These are phyloP conservation scores for Lentinus brumalis DNA, from an alignment of 768 basidiomycete species.

Conservation along the genomic window DNA sequence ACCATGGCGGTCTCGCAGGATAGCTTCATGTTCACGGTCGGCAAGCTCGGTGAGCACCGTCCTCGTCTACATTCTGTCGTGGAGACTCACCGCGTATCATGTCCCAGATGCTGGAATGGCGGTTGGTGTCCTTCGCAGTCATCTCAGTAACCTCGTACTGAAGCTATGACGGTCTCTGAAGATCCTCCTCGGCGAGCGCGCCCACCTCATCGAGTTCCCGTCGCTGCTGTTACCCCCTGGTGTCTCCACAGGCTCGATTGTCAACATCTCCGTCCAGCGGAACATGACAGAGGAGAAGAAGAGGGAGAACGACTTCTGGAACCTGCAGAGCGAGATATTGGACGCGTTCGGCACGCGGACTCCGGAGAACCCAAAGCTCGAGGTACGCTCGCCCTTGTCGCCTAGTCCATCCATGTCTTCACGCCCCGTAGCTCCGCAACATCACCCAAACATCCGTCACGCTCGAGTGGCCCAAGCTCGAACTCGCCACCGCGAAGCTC, in stretches of 20 bases:
- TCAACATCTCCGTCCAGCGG: slow-evolving; percentile 93
- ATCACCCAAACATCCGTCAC: slow-evolving; percentile 97
- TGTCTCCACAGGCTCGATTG: slow-evolving; percentile 90
- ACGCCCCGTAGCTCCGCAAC: slow-evolving; percentile 68
- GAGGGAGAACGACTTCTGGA: slow-evolving; percentile 81
- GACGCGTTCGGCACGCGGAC: slow-evolving; percentile 66
- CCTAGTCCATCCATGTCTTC: background rate
- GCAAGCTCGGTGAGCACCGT: slow-evolving; percentile 78
- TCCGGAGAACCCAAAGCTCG: slow-evolving; percentile 74
- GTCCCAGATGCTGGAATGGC: slow-evolving; percentile 89
- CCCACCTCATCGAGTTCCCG: slow-evolving; percentile 97
- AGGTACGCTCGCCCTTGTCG: slow-evolving; percentile 45
- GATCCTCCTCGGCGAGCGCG: slow-evolving; percentile 92
- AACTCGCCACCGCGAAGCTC: slow-evolving; percentile 84
- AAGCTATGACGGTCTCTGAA: slow-evolving; percentile 30
- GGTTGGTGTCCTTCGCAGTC: slow-evolving; percentile 43
- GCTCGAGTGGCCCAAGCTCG: slow-evolving; percentile 88
- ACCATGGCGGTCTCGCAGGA: slow-evolving; percentile 50
- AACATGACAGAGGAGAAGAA: slow-evolving; percentile 83
- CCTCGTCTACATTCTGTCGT: background rate
- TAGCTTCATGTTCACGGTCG: slow-evolving; percentile 90
- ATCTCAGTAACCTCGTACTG: slow-evolving; percentile 20
- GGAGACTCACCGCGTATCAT: background rate
- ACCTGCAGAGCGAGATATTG: slow-evolving; percentile 79
- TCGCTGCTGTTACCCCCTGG: slow-evolving; percentile 93